Conservation (phyloP, 139 green algal genomes). For the Tetradesmus lagerheimii region DNA sequence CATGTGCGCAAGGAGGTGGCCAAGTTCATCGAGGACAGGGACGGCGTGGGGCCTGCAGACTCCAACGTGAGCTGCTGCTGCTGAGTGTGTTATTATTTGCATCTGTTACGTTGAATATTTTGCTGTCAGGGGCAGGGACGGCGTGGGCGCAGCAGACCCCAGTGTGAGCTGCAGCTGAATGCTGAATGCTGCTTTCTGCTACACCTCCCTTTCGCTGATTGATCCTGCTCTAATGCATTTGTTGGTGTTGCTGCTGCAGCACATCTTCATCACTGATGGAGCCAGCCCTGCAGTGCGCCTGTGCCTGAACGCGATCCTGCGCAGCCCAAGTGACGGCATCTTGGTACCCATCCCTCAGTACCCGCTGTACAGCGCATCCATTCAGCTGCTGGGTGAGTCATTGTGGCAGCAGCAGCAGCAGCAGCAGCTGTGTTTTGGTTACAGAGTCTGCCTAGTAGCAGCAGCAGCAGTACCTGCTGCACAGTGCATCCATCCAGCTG, state of each 20-base stretch:
- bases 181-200: not conserved
- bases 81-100: not conserved
- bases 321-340: slow-evolving; percentile 72
- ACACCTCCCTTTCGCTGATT: not conserved
- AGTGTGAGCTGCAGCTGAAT: not conserved
- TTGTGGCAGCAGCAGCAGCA: not conserved
- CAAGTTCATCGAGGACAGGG: slow-evolving; percentile 80
- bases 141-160: too few relatives aligned
- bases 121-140: too few relatives aligned
- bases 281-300: slow-evolving; percentile 82
- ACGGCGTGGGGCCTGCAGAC: slow-evolving; percentile 75
- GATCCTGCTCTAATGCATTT: not conserved
- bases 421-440: not conserved
- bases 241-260: slow-evolving; percentile 47
- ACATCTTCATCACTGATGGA: slow-evolving; percentile 92
- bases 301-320: slow-evolving; percentile 77
- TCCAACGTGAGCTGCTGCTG: slow-evolving; percentile 59
- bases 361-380: slow-evolving; percentile 91
- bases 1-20: slow-evolving; percentile 83
- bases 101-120: not conserved
- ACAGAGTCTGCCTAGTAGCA: not conserved
- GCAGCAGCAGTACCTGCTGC: slow-evolving; percentile 90
- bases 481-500: slow-evolving; percentile 85
- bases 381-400: slow-evolving; percentile 79
- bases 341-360: slow-evolving; percentile 93